Evolutionary conservation across 371 early-diverging fungal species (phyloP).

Genomic region (Mortierella sp.): DNA sequence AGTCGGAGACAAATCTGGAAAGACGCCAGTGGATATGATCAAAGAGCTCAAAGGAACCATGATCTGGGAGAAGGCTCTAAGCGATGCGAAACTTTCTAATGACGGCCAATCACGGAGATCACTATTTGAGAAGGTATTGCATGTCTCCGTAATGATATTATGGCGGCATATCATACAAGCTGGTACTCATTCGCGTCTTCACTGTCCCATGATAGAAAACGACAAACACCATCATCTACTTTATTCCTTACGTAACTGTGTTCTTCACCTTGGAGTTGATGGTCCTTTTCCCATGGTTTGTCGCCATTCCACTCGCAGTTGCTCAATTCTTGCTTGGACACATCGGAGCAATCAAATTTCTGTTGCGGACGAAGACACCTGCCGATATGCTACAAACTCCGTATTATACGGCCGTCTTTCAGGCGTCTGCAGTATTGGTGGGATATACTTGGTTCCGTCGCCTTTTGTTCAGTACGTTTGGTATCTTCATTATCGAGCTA

Average conservation of each 20-base stretch:
- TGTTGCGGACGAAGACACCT: slow-evolving; percentile 67
- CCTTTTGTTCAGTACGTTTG: slow-evolving; percentile 44
- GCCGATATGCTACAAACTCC: slow-evolving; percentile 81
- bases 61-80: slow-evolving; percentile 73
- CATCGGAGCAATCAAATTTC: slow-evolving; percentile 68
- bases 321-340: slow-evolving; percentile 69
- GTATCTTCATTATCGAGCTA: background rate
- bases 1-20: slow-evolving; percentile 74
- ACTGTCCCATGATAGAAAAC: slow-evolving; percentile 57
- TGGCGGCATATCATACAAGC: background rate
- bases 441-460: slow-evolving; percentile 70
- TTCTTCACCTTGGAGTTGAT: slow-evolving; percentile 70
- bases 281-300: slow-evolving; percentile 80
- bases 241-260: slow-evolving; percentile 78
- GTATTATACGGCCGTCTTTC: slow-evolving; percentile 87
- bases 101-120: slow-evolving; percentile 42
- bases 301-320: slow-evolving; percentile 77
- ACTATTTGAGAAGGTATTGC: slow-evolving; percentile 52
- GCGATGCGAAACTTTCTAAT: slow-evolving; percentile 66
- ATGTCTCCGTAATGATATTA: background rate
- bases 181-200: background rate
- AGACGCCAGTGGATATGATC: slow-evolving; percentile 77
- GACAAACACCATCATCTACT: slow-evolving; percentile 74
- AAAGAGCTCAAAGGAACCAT: slow-evolving; percentile 48
- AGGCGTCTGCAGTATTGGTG: slow-evolving; percentile 82